Evolutionary conservation across 345 rosid species (phyloP).

Genomic region (Pseudoturritis turrita): DNA sequence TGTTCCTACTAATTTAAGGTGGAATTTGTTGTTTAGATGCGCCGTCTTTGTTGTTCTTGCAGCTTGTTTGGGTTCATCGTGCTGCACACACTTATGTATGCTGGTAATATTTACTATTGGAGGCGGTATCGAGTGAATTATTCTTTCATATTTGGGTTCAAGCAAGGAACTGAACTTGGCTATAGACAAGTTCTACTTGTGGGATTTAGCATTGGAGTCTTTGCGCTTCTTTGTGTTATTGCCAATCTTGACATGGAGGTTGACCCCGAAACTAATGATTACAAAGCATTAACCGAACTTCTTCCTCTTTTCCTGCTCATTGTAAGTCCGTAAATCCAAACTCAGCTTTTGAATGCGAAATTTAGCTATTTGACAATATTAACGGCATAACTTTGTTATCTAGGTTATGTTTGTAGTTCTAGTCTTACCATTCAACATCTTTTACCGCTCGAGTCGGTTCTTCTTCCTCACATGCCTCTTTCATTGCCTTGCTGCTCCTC

Average conservation of each 20-base stretch:
- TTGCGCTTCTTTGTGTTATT: constrained; percentile 40
- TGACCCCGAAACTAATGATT: constrained; percentile 41
- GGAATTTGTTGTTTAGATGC: not conserved
- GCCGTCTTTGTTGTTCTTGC: not conserved
- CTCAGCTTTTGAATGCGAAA: not conserved
- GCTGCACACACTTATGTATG: constrained; percentile 44
- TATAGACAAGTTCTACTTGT: constrained; percentile 40
- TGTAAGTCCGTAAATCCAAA: constrained; percentile 23
- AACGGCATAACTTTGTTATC: not conserved
- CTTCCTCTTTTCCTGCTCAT: constrained; percentile 38
- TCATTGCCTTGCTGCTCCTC: constrained; percentile 22
- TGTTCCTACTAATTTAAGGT: not conserved
- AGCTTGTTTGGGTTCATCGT: constrained; percentile 48
- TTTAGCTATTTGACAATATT: not conserved
- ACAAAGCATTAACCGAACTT: constrained; percentile 44
- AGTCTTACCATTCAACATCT: constrained; percentile 15
- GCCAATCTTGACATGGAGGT: constrained; percentile 52
- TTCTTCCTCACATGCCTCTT: constrained; percentile 21
- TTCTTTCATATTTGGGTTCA: constrained; percentile 50
- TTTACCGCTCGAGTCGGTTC: constrained; percentile 16
- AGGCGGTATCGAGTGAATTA: constrained; percentile 45
- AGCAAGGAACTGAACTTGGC: constrained; percentile 44
- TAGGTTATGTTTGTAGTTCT: constrained; percentile 23
- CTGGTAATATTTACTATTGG: constrained; percentile 45
- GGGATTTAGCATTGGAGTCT: constrained; percentile 37